Evolutionary conservation across 768 basidiomycete genomes (phyloP), one percentile per base, ranked within the genome.

Genomic region (Lactifluus piperatus): DNA sequence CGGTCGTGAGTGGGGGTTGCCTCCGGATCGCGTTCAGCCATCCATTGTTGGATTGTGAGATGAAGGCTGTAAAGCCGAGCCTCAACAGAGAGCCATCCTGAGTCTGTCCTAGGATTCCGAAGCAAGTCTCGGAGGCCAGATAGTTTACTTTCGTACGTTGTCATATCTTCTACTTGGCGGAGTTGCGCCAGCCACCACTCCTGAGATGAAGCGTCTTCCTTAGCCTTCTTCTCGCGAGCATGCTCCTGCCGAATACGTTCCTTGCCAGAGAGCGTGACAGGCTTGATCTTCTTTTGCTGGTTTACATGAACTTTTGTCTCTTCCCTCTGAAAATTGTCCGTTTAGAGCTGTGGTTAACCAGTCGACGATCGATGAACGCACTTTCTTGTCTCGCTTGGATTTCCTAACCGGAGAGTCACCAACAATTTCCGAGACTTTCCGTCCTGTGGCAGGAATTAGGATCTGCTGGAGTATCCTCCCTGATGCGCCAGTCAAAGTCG

Each of bases 401-500:
- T 52, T 27, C 22, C 37, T 8, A 16, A 18, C 16, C 18, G 46
- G 27, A 8, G 30, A 10, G 16, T 49, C 45, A 27, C 41, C 24
- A 20, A 24, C 20, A 4, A 60, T 56, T 41, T 63, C 52, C 50
- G 56, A 61, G 34, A 60, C 53, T 20, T 57, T 54, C 27, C 45
- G 57, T 47, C 75, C 68, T 9, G 75, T 76, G 1, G 76, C 63
- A 0, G 75, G 71, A 57, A 88, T 86, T n/a, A 77, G 72, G 32
- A 82, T 76, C 52, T 77, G 77, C 64, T 80, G 73, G 27, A 88
- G 69, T 7, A 69, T 68, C 1, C 72, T 74, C 1, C 86, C 86
- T 0, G 74, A 75, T 5, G 84, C 84, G 0, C 86, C 86, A 0
- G 82, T 84, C 57, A 88, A 67, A 0, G 83, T 84, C 39, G 77